phyloP scores from a whole-genome alignment of 805 yeast genomes.

The Lipomyces japonicus region DNA sequence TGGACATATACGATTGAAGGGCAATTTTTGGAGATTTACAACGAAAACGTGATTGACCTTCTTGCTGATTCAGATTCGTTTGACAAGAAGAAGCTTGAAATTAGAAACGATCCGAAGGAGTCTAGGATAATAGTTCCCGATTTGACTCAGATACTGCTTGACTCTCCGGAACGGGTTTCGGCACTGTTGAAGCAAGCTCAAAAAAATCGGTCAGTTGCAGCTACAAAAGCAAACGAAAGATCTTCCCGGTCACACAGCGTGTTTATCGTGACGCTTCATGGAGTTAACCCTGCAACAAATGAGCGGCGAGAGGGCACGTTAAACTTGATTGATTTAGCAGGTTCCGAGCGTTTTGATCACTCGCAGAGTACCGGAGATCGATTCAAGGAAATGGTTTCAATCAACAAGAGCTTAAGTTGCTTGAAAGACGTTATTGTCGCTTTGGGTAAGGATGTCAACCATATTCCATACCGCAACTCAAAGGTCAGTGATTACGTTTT shows the following conservation, averaged over 20 bases:
- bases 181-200: slow-evolving; percentile 52
- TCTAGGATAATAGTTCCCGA: slow-evolving; percentile 61
- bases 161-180: slow-evolving; percentile 48
- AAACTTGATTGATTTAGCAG: slow-evolving; percentile 87
- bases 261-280: slow-evolving; percentile 59
- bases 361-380: slow-evolving; percentile 80
- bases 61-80: slow-evolving; percentile 38
- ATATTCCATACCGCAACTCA: slow-evolving; percentile 67
- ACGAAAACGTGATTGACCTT: slow-evolving; percentile 73
- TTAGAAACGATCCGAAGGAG: slow-evolving; percentile 59
- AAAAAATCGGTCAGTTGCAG: slow-evolving; percentile 67
- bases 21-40: slow-evolving; percentile 84
- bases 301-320: slow-evolving; percentile 55
- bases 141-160: slow-evolving; percentile 48
- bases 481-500: slow-evolving; percentile 35
- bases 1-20: slow-evolving; percentile 65
- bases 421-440: slow-evolving; percentile 86
- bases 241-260: slow-evolving; percentile 92
- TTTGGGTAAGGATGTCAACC: slow-evolving; percentile 47
- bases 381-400: slow-evolving; percentile 79
- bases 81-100: slow-evolving; percentile 51
- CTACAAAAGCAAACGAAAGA: slow-evolving; percentile 73
- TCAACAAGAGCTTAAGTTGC: slow-evolving; percentile 81
- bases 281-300: slow-evolving; percentile 50
- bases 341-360: slow-evolving; percentile 76